Evolutionary conservation across 176 grass and related monocot species (phyloP), one percentile per base, ranked within the genome.

Genomic region (Zoysia japonica): DNA sequence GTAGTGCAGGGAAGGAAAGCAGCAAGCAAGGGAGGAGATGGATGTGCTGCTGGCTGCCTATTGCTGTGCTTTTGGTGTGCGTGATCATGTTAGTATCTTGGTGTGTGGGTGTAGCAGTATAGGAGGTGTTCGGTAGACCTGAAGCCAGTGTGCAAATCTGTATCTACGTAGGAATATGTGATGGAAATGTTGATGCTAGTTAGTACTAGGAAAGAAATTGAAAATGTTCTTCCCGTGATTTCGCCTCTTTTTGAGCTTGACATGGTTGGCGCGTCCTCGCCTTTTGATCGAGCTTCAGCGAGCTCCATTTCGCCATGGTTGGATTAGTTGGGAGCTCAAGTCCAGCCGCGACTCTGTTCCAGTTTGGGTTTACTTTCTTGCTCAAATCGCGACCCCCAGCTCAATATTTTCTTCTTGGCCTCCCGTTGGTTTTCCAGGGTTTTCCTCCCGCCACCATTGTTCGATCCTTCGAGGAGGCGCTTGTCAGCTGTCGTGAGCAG

Each of bases 131-230:
- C 12, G 5, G 12, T 1, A 8, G 72, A 7, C 42, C 41, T 49
- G 40, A 10, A 46, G 48, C 16, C 15, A 50, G 70, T 19, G 15
- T 42, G 48, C 11, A 14, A 11, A 20, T 39, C 35, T 65, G 36
- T 28, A 55, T 20, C 5, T 59, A 43, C 11, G 35, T 60, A 14
- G 48, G 42, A 15, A 53, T 53, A 12, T 53, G 36, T 9, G 2
- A 9, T 53, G 78, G 61, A 81, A 19, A 81, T 70, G 78, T 81
- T 81, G 1, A 19, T 53, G 17, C 71, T 20, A 75, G 61, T 36
- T 70, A 59, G 2, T 28, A 28, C 28, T 28, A 28, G 28, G 28
- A 28, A 28, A 28, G 28, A 28, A 28, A 28, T 28, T 28, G 28
- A 28, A 28, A 28, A 28, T 28, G 28, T 28, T 28, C 28, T 28